Conservation (phyloP, 257 asterid genomes). For the Buddleja alternifolia region DNA sequence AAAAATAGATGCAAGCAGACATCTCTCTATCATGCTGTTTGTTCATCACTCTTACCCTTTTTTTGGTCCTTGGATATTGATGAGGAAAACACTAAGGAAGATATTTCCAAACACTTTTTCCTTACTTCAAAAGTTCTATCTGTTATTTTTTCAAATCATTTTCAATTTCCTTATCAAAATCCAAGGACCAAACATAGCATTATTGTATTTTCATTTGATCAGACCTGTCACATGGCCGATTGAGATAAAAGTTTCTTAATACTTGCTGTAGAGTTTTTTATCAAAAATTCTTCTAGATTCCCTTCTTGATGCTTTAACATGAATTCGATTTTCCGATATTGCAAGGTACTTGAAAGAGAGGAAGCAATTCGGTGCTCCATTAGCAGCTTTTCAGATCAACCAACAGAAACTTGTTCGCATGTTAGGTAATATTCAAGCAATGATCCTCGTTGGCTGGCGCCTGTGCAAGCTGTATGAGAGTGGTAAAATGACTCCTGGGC, state of each 20-base stretch:
- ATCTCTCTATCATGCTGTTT: background rate
- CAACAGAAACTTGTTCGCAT: slow-evolving; percentile 90
- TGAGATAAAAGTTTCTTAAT: no score
- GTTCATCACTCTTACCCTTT: background rate
- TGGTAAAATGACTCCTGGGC: slow-evolving; percentile 96
- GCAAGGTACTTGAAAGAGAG: slow-evolving; percentile 90
- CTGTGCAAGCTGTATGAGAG: slow-evolving; percentile 91
- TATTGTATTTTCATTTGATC: no score
- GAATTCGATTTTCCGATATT: slow-evolving; percentile 23
- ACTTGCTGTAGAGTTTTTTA: no score
- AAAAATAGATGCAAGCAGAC: background rate
- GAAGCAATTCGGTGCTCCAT: slow-evolving; percentile 95
- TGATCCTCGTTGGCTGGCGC: slow-evolving; percentile 93
- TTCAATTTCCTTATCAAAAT: no score
- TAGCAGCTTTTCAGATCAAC: slow-evolving; percentile 95
- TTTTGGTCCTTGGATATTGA: background rate
- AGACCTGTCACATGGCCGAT: no score
- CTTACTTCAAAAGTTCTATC: no score
- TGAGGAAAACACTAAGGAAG: no score
- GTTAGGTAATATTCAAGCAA: slow-evolving; percentile 90
- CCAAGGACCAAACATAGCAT: no score
- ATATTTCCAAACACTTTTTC: no score
- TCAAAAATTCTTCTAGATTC: no score
- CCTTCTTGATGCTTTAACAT: no score
- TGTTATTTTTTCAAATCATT: no score